Base-by-base conservation (phyloP, 768 basidiomycete genomes). In the Pleurotus sapidus region DNA sequence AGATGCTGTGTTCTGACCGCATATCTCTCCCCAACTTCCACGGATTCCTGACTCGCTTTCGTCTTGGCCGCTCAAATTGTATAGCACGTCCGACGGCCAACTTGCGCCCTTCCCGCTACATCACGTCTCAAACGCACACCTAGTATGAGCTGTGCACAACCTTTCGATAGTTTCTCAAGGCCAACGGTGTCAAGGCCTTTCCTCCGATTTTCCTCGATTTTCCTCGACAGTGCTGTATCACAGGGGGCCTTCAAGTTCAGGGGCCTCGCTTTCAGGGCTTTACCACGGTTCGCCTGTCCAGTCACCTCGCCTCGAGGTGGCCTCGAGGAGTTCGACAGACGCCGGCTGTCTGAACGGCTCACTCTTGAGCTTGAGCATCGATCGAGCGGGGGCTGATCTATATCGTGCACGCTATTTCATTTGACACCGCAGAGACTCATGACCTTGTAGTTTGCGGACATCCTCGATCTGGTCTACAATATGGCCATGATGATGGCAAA, bases 401-500 rank as follows among this genome's bases (percentile, higher is more conserved):
- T 34, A 34, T 20, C 17, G 15, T 27, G 18, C 24, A 20, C 24
- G 15, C 11, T 48, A 48, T 48, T 48, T 20, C 24, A 25, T 48
- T 48, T 48, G 7, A 12, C 11, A 34, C 30, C 8, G 30, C 30
- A 34, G 30, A 34, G 30, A 34, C 24, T 48, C 46, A 48, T 48
- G 46, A 23, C 24, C 24, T 48, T 25, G 14, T 48, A 48, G 46
- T 48, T 15, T 17, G 17, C 46, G 17, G 23, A 17, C 46, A 48
- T 48, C 23, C 17, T 20, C 46, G 5, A 25, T 14, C 46, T 6
- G 23, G 23, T 20, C 42, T 43, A 17, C 42, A 4, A 45, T 25
- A 48, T 48, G 46, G 46, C 39, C 39, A 54, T 54, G 51, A 37
- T 24, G n/a, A n/a, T 54, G 51, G 39, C 39, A n/a, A 37, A 54